Conservation (phyloP, 106 monocot species). For the Dendrobium chrysotoxum region DNA sequence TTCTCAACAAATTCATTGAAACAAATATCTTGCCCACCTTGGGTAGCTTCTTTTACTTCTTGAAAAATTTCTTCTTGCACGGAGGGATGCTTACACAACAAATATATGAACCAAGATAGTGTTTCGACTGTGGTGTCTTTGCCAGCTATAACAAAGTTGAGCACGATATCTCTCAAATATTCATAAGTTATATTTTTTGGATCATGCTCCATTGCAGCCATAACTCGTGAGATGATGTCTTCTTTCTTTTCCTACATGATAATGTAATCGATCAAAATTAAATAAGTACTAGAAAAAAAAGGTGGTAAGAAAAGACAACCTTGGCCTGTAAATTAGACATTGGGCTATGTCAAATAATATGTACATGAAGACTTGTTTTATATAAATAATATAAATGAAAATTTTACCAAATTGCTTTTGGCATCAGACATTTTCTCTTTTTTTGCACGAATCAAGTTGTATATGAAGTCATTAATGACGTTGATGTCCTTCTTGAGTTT, state of each 20-base stretch:
- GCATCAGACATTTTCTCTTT: neutral
- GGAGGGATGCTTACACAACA: conserved; percentile 15
- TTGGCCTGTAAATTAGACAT: too few species aligned
- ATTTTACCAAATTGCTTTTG: neutral
- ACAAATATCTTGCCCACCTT: neutral
- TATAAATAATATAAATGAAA: neutral
- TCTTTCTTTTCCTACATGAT: conserved; percentile 15
- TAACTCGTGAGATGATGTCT: conserved; percentile 23
- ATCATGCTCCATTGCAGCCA: conserved; percentile 14
- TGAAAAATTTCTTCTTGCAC: conserved; percentile 15
- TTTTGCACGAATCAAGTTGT: conserved; percentile 2
- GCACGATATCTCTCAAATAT: conserved; percentile 14
- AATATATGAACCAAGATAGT: conserved; percentile 25
- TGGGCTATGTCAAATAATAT: too few species aligned
- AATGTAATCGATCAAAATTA: neutral
- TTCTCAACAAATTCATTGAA: neutral
- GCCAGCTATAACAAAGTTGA: conserved; percentile 26
- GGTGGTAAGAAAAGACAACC: too few species aligned
- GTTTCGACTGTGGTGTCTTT: conserved; percentile 21
- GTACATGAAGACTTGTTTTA: too few species aligned
- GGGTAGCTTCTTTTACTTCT: neutral
- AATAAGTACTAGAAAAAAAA: neutral
- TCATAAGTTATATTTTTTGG: conserved; percentile 14
- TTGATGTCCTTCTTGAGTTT: conserved; percentile 16
- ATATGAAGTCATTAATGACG: conserved; percentile 17